These are phyloP conservation scores for Suillus spraguei DNA, from an alignment of 768 basidiomycete genomes.

Conservation along the genomic window DNA sequence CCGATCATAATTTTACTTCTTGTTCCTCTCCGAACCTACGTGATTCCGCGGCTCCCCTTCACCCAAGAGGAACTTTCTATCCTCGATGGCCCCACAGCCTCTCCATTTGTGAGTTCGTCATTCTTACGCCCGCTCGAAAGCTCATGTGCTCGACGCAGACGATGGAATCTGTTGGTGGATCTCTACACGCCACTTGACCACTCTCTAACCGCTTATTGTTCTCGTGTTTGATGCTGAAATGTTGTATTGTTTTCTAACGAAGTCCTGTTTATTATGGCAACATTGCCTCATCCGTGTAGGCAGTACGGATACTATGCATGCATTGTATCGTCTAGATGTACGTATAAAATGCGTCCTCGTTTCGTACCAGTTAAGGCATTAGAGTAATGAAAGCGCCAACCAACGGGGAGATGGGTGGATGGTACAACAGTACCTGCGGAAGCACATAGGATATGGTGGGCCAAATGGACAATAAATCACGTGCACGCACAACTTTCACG, in stretches of 20 bases:
- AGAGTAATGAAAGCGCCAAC: background rate
- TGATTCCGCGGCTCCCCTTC: slow-evolving; percentile 80
- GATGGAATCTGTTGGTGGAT: slow-evolving; percentile 47
- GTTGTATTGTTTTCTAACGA: background rate
- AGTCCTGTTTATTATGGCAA: background rate
- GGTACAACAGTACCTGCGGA: background rate
- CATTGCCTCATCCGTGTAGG: background rate
- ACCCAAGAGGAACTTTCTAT: slow-evolving; percentile 76
- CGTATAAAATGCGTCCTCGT: background rate
- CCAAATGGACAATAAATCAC: no score
- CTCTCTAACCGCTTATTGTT: background rate
- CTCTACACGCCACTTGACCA: slow-evolving; percentile 8
- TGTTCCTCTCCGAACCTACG: slow-evolving; percentile 69
- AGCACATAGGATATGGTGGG: background rate
- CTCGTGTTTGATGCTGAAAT: background rate
- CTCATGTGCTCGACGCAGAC: slow-evolving; percentile 30
- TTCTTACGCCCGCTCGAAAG: background rate
- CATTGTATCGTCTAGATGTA: background rate
- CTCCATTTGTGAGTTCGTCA: slow-evolving; percentile 69
- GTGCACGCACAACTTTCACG: no score
- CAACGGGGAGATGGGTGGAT: background rate
- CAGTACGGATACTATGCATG: background rate
- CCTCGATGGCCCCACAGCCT: slow-evolving; percentile 90
- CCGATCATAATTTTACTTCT: slow-evolving; percentile 86
- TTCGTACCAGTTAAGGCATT: background rate